These are phyloP conservation scores for Striga hermonthica DNA, from an alignment of 305 asterid genomes.

Conservation along the genomic window DNA sequence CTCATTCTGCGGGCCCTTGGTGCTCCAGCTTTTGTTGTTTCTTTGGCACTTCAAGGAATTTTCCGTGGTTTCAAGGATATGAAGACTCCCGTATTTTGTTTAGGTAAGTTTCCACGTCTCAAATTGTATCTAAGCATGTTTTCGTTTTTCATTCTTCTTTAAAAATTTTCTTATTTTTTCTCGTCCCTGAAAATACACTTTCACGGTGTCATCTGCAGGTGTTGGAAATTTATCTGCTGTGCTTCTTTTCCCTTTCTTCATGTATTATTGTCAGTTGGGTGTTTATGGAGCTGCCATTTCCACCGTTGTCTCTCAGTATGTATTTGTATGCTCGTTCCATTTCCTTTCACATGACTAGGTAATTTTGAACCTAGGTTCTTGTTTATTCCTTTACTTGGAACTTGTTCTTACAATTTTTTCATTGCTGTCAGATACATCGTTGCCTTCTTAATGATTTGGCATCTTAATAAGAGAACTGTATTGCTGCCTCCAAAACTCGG, in stretches of 20 bases:
- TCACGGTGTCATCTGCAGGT: slow-evolving; percentile 45
- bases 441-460: slow-evolving; percentile 69
- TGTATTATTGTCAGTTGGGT: slow-evolving; percentile 65
- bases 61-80: slow-evolving; percentile 98
- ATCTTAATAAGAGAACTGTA: slow-evolving; percentile 60
- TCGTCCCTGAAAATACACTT: not conserved
- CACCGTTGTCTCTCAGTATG: slow-evolving; percentile 87
- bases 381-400: slow-evolving; percentile 9
- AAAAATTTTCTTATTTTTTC: not conserved
- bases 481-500: slow-evolving; percentile 75
- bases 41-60: slow-evolving; percentile 95
- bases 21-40: slow-evolving; percentile 94
- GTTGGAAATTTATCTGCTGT: slow-evolving; percentile 74
- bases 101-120: slow-evolving; percentile 56
- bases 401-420: slow-evolving; percentile 13
- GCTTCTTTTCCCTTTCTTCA: slow-evolving; percentile 71
- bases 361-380: slow-evolving; percentile 22
- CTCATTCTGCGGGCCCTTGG: slow-evolving; percentile 87
- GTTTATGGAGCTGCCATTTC: slow-evolving; percentile 95
- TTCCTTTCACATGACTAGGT: slow-evolving; percentile 22
- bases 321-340: slow-evolving; percentile 25
- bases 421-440: slow-evolving; percentile 59
- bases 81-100: slow-evolving; percentile 80
- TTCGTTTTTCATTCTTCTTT: slow-evolving; percentile 19
- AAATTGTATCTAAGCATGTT: not conserved